Evolutionary conservation across 108 stramenopile genomes (phyloP).

Genomic region (Schizochytrium sp.): DNA sequence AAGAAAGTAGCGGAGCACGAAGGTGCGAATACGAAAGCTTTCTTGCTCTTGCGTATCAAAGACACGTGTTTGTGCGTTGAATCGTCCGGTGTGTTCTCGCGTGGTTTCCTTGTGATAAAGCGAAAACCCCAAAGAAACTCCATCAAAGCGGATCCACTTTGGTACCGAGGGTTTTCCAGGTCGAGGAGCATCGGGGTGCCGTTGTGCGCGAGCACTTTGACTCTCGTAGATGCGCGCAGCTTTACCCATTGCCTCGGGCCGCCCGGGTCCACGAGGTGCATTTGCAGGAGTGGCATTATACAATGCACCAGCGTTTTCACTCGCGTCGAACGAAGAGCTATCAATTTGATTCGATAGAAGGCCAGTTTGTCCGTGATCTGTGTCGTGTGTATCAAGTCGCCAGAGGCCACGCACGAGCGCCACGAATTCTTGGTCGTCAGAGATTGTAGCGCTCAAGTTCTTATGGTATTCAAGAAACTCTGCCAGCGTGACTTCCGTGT

Average conservation of each 20-base stretch:
- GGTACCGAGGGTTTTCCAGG: neutral
- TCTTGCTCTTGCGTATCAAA: neutral
- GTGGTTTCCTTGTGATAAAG: conserved; percentile 1
- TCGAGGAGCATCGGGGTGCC: neutral
- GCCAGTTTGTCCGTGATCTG: neutral
- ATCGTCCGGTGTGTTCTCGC: neutral
- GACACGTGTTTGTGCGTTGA: neutral
- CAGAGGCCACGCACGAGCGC: neutral
- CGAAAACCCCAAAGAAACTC: neutral
- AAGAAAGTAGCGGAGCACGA: neutral
- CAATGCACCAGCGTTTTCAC: no score
- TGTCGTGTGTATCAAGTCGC: neutral
- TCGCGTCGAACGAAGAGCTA: no score
- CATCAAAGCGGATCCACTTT: neutral
- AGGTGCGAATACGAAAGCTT: neutral
- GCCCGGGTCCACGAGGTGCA: no score
- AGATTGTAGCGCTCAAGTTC: neutral
- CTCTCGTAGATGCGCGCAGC: neutral
- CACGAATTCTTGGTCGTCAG: neutral
- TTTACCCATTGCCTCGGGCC: no score
- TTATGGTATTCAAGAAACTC: neutral
- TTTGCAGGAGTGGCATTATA: no score
- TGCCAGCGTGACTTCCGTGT: neutral
- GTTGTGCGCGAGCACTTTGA: neutral
- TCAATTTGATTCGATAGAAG: neutral